Evolutionary conservation across 306 rosid species (phyloP).

Genomic region (Carpinus viminea): DNA sequence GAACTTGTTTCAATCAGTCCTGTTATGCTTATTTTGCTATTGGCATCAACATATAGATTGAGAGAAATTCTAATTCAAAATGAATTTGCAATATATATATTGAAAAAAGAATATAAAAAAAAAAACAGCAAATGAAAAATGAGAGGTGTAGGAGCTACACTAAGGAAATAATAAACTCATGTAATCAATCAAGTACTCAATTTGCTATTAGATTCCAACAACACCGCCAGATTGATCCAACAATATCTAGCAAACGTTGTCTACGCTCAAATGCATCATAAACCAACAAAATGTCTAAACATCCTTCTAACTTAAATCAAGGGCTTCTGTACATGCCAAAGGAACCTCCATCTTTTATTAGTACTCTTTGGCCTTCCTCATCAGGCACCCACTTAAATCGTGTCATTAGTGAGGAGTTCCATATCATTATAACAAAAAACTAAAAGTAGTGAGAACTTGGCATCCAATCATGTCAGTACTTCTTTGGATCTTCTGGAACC

Average conservation of each 20-base stretch:
- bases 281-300: neutral
- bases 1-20: neutral
- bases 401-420: neutral
- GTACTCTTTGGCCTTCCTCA: neutral
- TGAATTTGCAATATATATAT: neutral
- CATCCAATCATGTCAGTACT: neutral
- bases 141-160: neutral
- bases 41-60: slow-evolving; percentile 4
- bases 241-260: neutral
- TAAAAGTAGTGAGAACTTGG: neutral
- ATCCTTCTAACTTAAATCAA: neutral
- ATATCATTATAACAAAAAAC: neutral
- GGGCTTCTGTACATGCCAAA: neutral
- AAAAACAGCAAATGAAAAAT: neutral
- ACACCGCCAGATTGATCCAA: neutral
- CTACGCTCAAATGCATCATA: neutral
- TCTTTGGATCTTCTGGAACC: too few species aligned
- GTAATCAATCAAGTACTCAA: neutral
- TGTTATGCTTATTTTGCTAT: neutral
- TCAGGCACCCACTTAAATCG: neutral
- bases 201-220: neutral
- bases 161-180: neutral
- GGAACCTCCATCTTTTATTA: neutral
- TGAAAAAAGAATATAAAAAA: too few species aligned
- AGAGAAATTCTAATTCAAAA: neutral